Percentiles rank a stretch among this genome's conserved stretches.
phyloP scores from a whole-genome alignment of 352 stramenopile genomes.

The Globisporangium spiculum region DNA sequence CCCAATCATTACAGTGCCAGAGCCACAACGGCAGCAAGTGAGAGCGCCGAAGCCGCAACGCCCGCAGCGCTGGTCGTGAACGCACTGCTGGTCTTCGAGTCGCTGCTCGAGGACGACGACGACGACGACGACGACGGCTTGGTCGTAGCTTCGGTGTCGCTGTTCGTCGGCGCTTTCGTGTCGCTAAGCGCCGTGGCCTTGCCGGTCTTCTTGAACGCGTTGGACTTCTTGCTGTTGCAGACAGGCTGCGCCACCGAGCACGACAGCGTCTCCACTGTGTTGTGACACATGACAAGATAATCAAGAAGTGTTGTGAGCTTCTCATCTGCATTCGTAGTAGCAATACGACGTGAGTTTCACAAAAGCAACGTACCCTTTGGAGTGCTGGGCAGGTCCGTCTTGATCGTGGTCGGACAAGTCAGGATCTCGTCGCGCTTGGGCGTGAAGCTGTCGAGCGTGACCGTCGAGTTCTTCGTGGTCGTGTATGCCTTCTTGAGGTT shows the following conservation, averaged over 20 bases:
- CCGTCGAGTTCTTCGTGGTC: slow-evolving; percentile 51
- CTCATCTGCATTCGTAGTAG: background rate
- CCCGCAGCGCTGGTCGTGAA: background rate
- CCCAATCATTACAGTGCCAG: slow-evolving; percentile 3
- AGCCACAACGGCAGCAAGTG: background rate
- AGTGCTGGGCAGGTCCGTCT: slow-evolving; percentile 22
- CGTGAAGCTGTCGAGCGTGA: slow-evolving; percentile 38
- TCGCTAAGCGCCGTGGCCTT: slow-evolving; percentile 12
- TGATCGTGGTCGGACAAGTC: slow-evolving; percentile 40
- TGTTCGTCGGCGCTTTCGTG: slow-evolving; percentile 16
- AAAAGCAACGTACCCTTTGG: slow-evolving; percentile 28
- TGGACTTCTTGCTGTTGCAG: slow-evolving; percentile 58
- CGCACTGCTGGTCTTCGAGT: background rate
- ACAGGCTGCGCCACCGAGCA: slow-evolving; percentile 52
- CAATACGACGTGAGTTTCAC: slow-evolving; percentile 4
- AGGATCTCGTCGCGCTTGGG: slow-evolving; percentile 34
- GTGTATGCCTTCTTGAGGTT: slow-evolving; percentile 78
- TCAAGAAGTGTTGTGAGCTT: slow-evolving; percentile 4
- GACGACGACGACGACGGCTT: slow-evolving; percentile 1
- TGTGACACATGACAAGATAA: background rate
- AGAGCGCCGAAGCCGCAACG: slow-evolving; percentile 7
- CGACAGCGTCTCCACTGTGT: slow-evolving; percentile 37
- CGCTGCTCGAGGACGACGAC: background rate
- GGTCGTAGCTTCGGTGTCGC: slow-evolving; percentile 2
- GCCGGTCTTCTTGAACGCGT: slow-evolving; percentile 40